Conservation (phyloP, 148 eudicot genomes). For the Rhododendron ovatum region DNA sequence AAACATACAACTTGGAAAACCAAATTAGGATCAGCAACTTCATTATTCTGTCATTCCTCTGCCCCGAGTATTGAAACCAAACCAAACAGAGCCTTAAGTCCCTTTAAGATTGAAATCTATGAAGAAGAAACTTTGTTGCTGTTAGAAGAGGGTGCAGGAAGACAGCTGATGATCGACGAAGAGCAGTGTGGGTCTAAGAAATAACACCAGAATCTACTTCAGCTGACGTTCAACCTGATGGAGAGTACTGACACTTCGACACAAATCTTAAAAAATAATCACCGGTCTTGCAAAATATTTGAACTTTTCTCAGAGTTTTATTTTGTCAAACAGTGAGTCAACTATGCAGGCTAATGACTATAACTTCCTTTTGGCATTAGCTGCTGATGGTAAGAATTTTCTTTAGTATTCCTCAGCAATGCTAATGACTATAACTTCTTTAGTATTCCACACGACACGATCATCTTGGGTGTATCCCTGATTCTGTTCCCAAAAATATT, state of each 20-base stretch:
- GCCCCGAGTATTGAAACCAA: background rate
- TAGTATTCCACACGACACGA: background rate
- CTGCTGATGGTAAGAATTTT: background rate
- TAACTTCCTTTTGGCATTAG: background rate
- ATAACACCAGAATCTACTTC: background rate
- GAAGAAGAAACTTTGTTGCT: background rate
- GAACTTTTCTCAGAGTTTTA: background rate
- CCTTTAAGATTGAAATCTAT: background rate
- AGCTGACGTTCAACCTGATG: background rate
- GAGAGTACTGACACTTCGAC: background rate
- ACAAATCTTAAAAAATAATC: background rate
- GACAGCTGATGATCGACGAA: background rate
- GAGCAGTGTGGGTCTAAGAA: background rate
- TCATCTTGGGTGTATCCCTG: background rate
- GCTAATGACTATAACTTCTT: background rate
- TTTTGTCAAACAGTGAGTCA: background rate
- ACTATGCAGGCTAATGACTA: background rate
- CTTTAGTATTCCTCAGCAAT: background rate
- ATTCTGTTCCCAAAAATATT: background rate
- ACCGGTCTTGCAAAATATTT: background rate
- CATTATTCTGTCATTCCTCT: background rate
- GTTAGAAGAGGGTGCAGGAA: background rate
- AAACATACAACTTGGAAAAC: background rate
- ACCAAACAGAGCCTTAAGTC: background rate
- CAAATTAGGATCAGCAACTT: background rate